Conservation (phyloP, 2,329 filamentous ascomycete species). For the Monilinia fructigena region DNA sequence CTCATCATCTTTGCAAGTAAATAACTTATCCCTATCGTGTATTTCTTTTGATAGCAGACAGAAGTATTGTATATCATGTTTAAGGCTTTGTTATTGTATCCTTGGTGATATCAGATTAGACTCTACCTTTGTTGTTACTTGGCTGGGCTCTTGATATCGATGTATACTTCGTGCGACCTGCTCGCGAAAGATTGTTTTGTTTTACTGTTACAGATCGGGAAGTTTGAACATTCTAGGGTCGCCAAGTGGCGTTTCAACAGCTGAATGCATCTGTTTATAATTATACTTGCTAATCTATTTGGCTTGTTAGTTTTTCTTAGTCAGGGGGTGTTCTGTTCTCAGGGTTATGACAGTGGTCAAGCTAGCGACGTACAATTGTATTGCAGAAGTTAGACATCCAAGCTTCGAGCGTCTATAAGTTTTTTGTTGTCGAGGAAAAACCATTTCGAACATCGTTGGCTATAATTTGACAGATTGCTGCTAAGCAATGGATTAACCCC, state of each 20-base stretch:
- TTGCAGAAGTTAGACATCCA: not conserved
- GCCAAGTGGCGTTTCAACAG: not conserved
- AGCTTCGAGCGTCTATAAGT: not conserved
- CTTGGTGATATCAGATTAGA: not conserved
- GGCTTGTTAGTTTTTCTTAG: too few species aligned
- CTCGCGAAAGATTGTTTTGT: not conserved
- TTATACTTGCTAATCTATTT: not conserved
- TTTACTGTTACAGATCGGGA: not conserved
- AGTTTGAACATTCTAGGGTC: not conserved
- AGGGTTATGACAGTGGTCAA: not conserved
- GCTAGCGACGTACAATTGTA: not conserved
- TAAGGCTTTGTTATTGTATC: not conserved
- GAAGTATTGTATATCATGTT: not conserved
- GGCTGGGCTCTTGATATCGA: not conserved
- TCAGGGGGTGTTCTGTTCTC: too few species aligned
- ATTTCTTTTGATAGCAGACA: not conserved
- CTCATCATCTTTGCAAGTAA: too few species aligned
- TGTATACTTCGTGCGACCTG: not conserved
- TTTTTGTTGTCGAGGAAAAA: not conserved
- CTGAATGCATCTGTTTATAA: not conserved
- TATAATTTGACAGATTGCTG: not conserved
- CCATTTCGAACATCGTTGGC: not conserved
- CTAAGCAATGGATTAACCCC: not conserved
- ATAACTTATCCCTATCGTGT: not conserved
- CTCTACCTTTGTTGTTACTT: not conserved